A percentile compares a stretch with the other conserved stretches of the same genome.
Conservation (phyloP, 805 yeast genomes). For the Sugiyamaella americana region DNA sequence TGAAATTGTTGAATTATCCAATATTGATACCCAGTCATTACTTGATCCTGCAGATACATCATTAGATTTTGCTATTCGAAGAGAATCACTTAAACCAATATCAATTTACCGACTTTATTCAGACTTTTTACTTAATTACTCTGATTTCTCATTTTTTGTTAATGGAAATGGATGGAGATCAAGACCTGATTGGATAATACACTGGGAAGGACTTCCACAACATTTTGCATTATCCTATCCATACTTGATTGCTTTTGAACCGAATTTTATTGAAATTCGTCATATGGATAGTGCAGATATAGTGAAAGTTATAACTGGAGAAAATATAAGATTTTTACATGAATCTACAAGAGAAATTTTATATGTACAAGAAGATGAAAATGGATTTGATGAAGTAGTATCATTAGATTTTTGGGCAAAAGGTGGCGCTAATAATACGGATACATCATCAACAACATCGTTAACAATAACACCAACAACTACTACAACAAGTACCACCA, state of each 20-base stretch:
- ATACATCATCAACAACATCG: not conserved
- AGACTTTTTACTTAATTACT: constrained; percentile 81
- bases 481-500: not conserved
- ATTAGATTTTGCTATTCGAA: constrained; percentile 81
- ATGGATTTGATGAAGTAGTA: constrained; percentile 88
- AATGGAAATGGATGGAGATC: constrained; percentile 96
- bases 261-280: constrained; percentile 84
- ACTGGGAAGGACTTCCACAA: constrained; percentile 96
- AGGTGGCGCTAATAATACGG: not conserved
- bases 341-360: constrained; percentile 88
- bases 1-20: constrained; percentile 83
- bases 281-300: constrained; percentile 84
- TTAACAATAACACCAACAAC: not conserved
- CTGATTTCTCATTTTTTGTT: constrained; percentile 91
- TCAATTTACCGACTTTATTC: constrained; percentile 86
- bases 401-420: constrained; percentile 77
- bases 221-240: constrained; percentile 93
- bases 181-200: constrained; percentile 85
- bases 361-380: constrained; percentile 85
- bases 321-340: constrained; percentile 81
- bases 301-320: constrained; percentile 85
- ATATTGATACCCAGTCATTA: constrained; percentile 78
- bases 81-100: constrained; percentile 80
- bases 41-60: constrained; percentile 99
- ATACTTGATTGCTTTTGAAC: constrained; percentile 83